Base-by-base conservation (phyloP, 2,329 filamentous ascomycete species). In the Pleurostoma richardsiae region DNA sequence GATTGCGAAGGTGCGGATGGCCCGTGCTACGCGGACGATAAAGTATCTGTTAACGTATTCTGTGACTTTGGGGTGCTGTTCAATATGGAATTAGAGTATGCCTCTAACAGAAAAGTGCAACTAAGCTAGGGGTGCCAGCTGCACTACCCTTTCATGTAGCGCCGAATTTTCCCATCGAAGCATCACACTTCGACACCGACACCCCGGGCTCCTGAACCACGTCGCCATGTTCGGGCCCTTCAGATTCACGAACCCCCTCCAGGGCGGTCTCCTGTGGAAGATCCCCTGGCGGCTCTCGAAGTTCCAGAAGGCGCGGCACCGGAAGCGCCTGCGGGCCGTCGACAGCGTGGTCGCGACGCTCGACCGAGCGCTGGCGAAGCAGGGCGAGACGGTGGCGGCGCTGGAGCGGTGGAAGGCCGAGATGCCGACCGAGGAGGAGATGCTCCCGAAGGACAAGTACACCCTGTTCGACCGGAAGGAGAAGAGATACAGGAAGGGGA, bases 361-460 rank as follows among this genome's bases (percentile, higher is more conserved):
- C 52, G 88, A 90, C 61, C 79, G 74, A 40, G 91, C 92, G 19
- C 79, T 97, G 45, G 76, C 81, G 44, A 87, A 85, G 67, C 76
- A 86, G 64, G 84, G 87, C 48, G 76, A 83, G 60, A 80, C 83
- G 49, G 79, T 83, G 41, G 90, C 90, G 70, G 78, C 88, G 45
- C 76, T 99, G 49, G 86, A 95, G 67, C 74, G 85, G 62, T 99
- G 94, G 94, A 96, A 94, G 76, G 77, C 79, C 36, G 90, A 96
- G 70, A 99, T 99, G 94, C 94, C 94, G 27, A 87, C 83, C 29
- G 94, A 99, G 77, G 79, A 83, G 61, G 90, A 97, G 76, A 99
- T 99, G 94, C 66, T 95, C 66, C 86, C 94, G 41, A 86, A 82
- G 69, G 94, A 99, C 73, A 99, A 99, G 73, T 99, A 99, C 73